Evolutionary conservation across 768 basidiomycete genomes (phyloP).

Genomic region (Mycena capillaripes): DNA sequence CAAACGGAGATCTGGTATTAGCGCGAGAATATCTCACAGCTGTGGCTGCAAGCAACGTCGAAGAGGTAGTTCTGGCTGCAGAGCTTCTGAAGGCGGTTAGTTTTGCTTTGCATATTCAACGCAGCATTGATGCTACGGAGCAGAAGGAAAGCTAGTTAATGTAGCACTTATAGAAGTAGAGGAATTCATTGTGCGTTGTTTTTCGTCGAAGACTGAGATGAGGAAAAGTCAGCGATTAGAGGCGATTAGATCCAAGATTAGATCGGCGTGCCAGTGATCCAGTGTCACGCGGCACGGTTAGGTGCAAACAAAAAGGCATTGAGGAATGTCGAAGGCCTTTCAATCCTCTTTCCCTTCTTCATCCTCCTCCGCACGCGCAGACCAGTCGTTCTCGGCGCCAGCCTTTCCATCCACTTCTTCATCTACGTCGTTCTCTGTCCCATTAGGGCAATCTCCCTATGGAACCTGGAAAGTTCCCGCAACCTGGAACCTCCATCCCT

Average conservation of each 20-base stretch:
- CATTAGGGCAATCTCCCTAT: conserved; percentile 14
- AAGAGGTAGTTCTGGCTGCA: conserved; percentile 82
- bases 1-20: conserved; percentile 75
- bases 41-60: conserved; percentile 84
- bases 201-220: no score
- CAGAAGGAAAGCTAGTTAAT: background rate
- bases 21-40: conserved; percentile 82
- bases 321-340: conserved; percentile 57
- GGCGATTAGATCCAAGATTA: no score
- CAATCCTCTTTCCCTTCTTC: conserved; percentile 45
- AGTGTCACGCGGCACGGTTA: conserved; percentile 38
- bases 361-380: conserved; percentile 41
- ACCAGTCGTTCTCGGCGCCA: background rate
- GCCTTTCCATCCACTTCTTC: conserved; percentile 18
- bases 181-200: no score
- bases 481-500: conserved; percentile 24
- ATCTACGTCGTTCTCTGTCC: conserved; percentile 15
- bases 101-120: conserved; percentile 48
- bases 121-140: conserved; percentile 31
- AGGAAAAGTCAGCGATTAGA: no score
- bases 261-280: no score
- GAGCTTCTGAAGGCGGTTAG: conserved; percentile 78
- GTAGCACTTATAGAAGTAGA: background rate
- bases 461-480: conserved; percentile 27
- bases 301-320: conserved; percentile 55